Base-by-base conservation (phyloP, 108 stramenopile species). In the Nannochloropsis salina region DNA sequence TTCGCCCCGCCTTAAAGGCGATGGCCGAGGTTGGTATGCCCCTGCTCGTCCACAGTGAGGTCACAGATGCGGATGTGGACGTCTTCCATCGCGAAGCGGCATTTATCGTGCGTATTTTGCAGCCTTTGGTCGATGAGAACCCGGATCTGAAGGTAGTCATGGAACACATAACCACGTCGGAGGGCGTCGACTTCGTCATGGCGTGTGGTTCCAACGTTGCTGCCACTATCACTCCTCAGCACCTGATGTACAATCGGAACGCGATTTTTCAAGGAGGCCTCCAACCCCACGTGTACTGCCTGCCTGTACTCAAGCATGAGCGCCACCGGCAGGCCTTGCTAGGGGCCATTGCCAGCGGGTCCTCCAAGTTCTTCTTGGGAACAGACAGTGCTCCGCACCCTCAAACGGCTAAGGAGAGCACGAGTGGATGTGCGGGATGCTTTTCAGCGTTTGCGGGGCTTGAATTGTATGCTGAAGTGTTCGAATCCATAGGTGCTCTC, bases 331-430 rank as follows among this genome's bases (percentile, higher is more conserved):
- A 89, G 86, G 96, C 97, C 31, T 91, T 99, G 43, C 84, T 98
- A 5, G 74, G 90, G 9, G 99, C 98, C 2, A 97, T 95, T 6
- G 95, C 96, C 2, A 94, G 94, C 41, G 98, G 97, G 21, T 91
- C 81, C 82, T 85, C 92, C 84, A 97, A 97, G 90, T 98, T 99
- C 93, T 98, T 99, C 90, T 82, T 96, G 42, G 99, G 99, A 40
- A 99, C 99, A 10, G 99, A 99, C 91, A 95, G 95, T 10, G 99
- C 99, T 15, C 99, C 99, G 9, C 99, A 99, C 91, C 91, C 93
- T 0, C 87, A 90, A 5, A 85, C 88, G 11, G 90, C 84, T 45
- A 99, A 99, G 92, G 85, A 92, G 74, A 45, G 88, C 92, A 12
- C 84, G n/a, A 97, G 98, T 90, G 96, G 99, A 20, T 99, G 99